These are phyloP conservation scores for Colletotrichum horii DNA, from an alignment of 2,329 filamentous ascomycete species.

Conservation along the genomic window DNA sequence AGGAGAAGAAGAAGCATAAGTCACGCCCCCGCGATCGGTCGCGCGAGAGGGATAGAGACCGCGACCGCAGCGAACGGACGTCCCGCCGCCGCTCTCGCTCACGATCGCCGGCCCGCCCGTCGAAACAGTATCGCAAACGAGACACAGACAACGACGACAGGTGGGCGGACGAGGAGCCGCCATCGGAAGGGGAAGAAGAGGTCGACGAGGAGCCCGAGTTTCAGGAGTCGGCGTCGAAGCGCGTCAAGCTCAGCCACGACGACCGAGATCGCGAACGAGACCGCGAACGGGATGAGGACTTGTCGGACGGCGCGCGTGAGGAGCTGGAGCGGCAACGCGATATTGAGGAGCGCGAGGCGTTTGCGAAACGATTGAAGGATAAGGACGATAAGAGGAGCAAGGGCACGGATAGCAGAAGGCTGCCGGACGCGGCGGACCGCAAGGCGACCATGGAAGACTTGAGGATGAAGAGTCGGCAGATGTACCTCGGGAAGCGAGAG, in stretches of 20 bases:
- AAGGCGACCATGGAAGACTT: slow-evolving; percentile 79
- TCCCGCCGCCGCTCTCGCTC: slow-evolving; percentile 31
- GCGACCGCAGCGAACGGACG: slow-evolving; percentile 29
- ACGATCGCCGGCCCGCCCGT: slow-evolving; percentile 38
- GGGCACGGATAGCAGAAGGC: slow-evolving; percentile 57
- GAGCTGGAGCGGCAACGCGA: slow-evolving; percentile 69
- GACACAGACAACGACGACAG: slow-evolving; percentile 63
- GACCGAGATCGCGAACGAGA: slow-evolving; percentile 34
- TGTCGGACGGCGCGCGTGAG: slow-evolving; percentile 65
- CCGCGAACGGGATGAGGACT: slow-evolving; percentile 38
- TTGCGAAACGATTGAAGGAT: slow-evolving; percentile 75
- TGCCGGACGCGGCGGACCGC: slow-evolving; percentile 69
- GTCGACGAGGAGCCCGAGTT: slow-evolving; percentile 63
- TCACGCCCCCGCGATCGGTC: slow-evolving; percentile 33
- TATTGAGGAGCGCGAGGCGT: slow-evolving; percentile 77
- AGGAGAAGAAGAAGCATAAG: slow-evolving; percentile 54
- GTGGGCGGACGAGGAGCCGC: slow-evolving; percentile 79
- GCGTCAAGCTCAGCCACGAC: slow-evolving; percentile 68
- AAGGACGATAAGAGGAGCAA: slow-evolving; percentile 76
- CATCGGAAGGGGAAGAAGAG: slow-evolving; percentile 41
- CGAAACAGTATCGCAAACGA: slow-evolving; percentile 49
- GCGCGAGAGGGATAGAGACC: slow-evolving; percentile 42
- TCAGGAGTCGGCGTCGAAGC: slow-evolving; percentile 72
- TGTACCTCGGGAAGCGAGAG: slow-evolving; percentile 93
- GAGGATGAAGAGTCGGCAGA: slow-evolving; percentile 83